phyloP scores from a whole-genome alignment of 495 filamentous ascomycete species.

The Corynascus novoguineensis region DNA sequence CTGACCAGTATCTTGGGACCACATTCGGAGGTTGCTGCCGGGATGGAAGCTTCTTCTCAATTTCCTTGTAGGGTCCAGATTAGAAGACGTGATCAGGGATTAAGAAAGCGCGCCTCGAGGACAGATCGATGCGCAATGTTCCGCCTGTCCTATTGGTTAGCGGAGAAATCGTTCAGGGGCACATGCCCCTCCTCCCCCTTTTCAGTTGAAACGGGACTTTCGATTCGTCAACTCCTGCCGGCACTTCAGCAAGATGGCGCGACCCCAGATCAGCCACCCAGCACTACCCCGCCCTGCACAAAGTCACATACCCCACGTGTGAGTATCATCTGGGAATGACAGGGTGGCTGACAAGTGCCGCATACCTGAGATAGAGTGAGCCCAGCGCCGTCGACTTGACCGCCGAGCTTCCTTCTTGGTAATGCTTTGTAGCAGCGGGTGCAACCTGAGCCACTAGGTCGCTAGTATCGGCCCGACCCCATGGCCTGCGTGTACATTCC shows the following conservation, averaged over 20 bases:
- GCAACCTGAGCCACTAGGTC: conserved; percentile 4
- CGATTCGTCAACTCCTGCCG: conserved; percentile 3
- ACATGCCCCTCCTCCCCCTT: background rate
- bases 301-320: conserved; percentile 1
- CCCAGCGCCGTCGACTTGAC: background rate
- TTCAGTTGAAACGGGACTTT: background rate
- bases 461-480: conserved; percentile 4
- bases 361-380: background rate
- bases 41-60: background rate
- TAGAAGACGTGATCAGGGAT: background rate
- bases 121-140: background rate
- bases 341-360: conserved; percentile 1
- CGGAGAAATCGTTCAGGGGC: background rate
- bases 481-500: background rate
- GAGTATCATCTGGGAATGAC: background rate
- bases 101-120: background rate
- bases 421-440: background rate
- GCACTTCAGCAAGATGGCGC: background rate
- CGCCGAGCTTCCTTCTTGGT: background rate
- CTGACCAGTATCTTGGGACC: background rate
- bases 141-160: background rate
- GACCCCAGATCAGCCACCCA: conserved; percentile 1
- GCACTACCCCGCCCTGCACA: background rate
- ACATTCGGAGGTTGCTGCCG: background rate
- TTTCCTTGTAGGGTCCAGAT: background rate